Evolutionary conservation across 1,139 yeast genomes (phyloP), one percentile per base, ranked within the genome.

Genomic region (Candida glucosophila): DNA sequence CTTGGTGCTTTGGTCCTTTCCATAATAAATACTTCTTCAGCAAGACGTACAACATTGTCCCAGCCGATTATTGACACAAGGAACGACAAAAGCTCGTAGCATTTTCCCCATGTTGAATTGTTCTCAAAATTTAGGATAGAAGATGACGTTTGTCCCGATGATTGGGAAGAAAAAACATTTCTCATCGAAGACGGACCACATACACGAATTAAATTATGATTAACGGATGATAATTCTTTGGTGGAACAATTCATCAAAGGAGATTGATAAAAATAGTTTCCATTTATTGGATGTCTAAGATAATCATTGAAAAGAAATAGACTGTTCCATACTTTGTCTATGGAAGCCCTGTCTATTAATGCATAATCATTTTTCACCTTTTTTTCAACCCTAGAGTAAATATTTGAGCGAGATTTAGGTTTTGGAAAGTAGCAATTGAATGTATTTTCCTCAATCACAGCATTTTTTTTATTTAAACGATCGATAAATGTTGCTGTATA

Each of bases 61-160:
- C 70, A 63, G 2, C 69, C 69, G 16, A 52, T 44, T 12, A 49
- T 30, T 2, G 68, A 66, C 1, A 58, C 50, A 21, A 62, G 43
- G 16, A 56, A 44, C 3, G 67, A 51, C 24, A 63, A 33, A 19
- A 63, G 37, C 30, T 61, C 66, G 35, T 60, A 63, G 22, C 58
- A 44, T 28, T 64, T 47, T 5, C 69, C 69, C 67, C 68, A 62
- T 2, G 66, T 58, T 1, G 66, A 58, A 19, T 43, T 51, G 23
- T 43, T 41, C 22, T 46, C 43, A 33, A 59, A 61, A 29, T 60
- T 64, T 13, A 58, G 32, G 4, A 59, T 39, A 1, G 64, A 54
- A 9, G 48, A 32, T 24, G 47, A 36, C 4, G 52, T 37, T 5
- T 35, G 27, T 3, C 58, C 56, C 2, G 55, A 42, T 2, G 66